Percentiles rank a stretch among this genome's conserved stretches.
Evolutionary conservation across 2,329 filamentous ascomycete genomes (phyloP).

Genomic region (Clonostachys solani): DNA sequence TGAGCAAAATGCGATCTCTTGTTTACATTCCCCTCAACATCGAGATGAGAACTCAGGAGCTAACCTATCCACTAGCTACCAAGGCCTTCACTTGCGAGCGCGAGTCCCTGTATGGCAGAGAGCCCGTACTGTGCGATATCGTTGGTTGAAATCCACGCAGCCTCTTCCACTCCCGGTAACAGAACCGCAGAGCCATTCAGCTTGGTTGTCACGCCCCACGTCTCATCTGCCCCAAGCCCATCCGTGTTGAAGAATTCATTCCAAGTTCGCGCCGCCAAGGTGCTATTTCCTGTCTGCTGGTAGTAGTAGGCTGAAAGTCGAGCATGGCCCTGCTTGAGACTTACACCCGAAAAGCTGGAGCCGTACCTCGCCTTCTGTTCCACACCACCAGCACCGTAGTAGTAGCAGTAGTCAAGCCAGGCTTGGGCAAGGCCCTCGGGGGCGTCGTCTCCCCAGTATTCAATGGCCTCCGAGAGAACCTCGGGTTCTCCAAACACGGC

Average conservation of each 20-base stretch:
- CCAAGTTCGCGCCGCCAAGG: constrained; percentile 48
- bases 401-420: constrained; percentile 58
- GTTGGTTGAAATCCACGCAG: constrained; percentile 53
- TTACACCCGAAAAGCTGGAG: constrained; percentile 36
- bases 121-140: constrained; percentile 52
- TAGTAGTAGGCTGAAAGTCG: constrained; percentile 53
- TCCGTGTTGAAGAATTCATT: constrained; percentile 44
- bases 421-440: constrained; percentile 45
- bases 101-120: constrained; percentile 51
- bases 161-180: constrained; percentile 43
- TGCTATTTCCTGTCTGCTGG: constrained; percentile 32
- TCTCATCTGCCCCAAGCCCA: constrained; percentile 30
- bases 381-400: constrained; percentile 41
- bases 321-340: constrained; percentile 52
- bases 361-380: constrained; percentile 53
- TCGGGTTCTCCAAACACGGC: constrained; percentile 57
- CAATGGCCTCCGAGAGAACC: constrained; percentile 49
- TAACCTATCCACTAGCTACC: not conserved
- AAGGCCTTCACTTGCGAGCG: constrained; percentile 15
- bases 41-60: too few relatives aligned
- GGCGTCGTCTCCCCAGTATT: constrained; percentile 38
- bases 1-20: too few relatives aligned
- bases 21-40: too few relatives aligned
- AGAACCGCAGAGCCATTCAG: constrained; percentile 39
- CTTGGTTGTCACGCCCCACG: constrained; percentile 27